Percentiles rank a stretch among this genome's conserved stretches.
Conservation (phyloP, 371 early-diverging fungal genomes). For the Mortierella sp. region DNA sequence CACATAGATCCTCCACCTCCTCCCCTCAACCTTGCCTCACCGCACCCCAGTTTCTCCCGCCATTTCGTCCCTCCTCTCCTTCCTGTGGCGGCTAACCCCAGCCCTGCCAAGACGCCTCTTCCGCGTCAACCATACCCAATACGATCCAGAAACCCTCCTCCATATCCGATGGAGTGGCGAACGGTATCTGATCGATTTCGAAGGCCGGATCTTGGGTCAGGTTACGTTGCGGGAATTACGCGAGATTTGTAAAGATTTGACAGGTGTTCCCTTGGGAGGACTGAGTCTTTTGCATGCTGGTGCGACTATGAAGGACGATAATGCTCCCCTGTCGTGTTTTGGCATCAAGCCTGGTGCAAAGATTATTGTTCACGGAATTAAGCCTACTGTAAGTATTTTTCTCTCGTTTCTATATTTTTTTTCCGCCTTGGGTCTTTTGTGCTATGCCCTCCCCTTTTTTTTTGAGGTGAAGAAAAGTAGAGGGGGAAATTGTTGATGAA, state of each 20-base stretch:
- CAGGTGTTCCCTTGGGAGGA: constrained; percentile 51
- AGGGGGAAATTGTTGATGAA: too few species aligned
- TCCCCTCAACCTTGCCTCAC: neutral
- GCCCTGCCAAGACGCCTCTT: constrained; percentile 52
- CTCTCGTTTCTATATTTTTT: neutral
- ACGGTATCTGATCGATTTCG: constrained; percentile 48
- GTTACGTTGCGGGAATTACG: constrained; percentile 38
- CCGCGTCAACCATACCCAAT: constrained; percentile 27
- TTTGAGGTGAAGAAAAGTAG: too few species aligned
- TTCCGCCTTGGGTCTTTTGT: too few species aligned
- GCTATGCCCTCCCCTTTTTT: too few species aligned
- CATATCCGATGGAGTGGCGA: constrained; percentile 41
- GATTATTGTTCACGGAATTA: constrained; percentile 66
- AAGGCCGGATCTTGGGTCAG: constrained; percentile 42
- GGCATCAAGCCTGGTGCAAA: constrained; percentile 68
- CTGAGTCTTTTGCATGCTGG: constrained; percentile 24
- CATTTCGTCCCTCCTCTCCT: constrained; percentile 53
- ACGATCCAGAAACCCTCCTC: constrained; percentile 46
- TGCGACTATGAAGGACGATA: constrained; percentile 75
- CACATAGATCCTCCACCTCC: neutral
- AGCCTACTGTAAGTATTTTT: constrained; percentile 65
- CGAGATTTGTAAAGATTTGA: constrained; percentile 43
- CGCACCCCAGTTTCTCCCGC: constrained; percentile 14
- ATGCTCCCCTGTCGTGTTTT: constrained; percentile 66
- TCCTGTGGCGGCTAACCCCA: constrained; percentile 57